Evolutionary conservation across 2,329 filamentous ascomycete species (phyloP).

Genomic region (Colletotrichum abscissum): DNA sequence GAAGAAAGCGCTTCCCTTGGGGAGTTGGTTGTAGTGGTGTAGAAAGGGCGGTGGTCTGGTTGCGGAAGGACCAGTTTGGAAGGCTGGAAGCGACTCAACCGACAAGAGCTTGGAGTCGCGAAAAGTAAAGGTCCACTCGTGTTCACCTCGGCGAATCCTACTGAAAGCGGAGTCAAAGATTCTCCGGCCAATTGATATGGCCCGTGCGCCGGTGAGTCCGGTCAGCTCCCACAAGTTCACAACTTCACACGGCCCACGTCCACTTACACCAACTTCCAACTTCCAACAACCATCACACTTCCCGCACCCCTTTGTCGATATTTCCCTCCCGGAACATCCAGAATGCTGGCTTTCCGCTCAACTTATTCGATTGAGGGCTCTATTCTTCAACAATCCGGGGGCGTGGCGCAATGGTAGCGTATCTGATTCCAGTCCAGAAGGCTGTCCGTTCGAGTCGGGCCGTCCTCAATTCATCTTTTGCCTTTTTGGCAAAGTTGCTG

Average conservation of each 20-base stretch:
- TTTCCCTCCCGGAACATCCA: no score
- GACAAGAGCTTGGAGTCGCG: not conserved
- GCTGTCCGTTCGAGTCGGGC: slow-evolving; percentile 32
- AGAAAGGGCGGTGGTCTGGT: not conserved
- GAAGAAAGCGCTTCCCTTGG: not conserved
- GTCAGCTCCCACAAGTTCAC: not conserved
- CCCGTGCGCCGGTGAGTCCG: not conserved
- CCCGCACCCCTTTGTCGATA: not conserved
- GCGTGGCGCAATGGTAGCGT: slow-evolving; percentile 35
- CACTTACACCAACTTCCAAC: not conserved
- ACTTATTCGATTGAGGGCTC: not conserved
- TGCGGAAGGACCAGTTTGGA: not conserved
- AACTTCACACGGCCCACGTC: not conserved
- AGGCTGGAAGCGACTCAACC: not conserved
- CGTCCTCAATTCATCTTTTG: slow-evolving; percentile 16
- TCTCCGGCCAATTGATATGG: not conserved
- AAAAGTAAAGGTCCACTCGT: not conserved
- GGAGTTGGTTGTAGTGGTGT: not conserved
- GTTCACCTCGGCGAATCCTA: slow-evolving; percentile 22
- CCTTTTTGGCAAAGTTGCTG: no score
- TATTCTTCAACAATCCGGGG: not conserved
- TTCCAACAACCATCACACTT: no score
- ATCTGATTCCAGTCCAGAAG: slow-evolving; percentile 36
- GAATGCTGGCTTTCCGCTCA: not conserved
- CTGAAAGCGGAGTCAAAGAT: slow-evolving; percentile 8